A percentile compares a stretch with the other conserved stretches of the same genome.
Evolutionary conservation across 2,329 filamentous ascomycete genomes (phyloP).

Genomic region (Diatrype stigma): DNA sequence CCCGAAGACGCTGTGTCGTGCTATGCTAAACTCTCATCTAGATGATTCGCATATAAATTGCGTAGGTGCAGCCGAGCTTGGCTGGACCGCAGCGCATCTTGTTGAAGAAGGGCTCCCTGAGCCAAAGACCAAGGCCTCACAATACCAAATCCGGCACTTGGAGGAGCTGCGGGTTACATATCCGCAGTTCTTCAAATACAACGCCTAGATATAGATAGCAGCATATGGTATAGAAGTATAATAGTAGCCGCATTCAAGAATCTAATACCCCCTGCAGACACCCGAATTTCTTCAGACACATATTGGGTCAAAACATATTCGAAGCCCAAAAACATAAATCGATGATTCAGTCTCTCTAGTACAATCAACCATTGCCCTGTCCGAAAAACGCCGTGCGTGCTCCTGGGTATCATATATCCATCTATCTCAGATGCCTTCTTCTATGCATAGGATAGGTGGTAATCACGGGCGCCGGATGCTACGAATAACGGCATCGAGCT

Average conservation of each 20-base stretch:
- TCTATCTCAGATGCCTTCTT: background rate
- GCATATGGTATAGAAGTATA: too few relatives aligned
- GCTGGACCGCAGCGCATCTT: conserved; percentile 83
- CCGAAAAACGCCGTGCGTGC: too few relatives aligned
- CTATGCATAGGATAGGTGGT: background rate
- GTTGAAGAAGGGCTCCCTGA: conserved; percentile 69
- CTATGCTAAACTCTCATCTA: conserved; percentile 28
- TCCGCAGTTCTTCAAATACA: conserved; percentile 77
- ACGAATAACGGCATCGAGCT: conserved; percentile 58
- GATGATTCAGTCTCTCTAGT: too few relatives aligned
- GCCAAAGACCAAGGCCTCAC: conserved; percentile 62
- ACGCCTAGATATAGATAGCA: conserved; percentile 1
- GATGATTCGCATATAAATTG: conserved; percentile 89
- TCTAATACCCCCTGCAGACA: too few relatives aligned
- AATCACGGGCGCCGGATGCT: conserved; percentile 55
- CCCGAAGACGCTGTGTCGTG: background rate
- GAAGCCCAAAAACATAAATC: too few relatives aligned
- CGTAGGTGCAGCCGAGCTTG: conserved; percentile 67
- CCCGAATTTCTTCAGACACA: too few relatives aligned
- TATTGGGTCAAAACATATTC: too few relatives aligned
- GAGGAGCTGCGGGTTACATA: conserved; percentile 72
- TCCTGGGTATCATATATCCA: conserved; percentile 7
- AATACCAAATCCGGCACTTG: conserved; percentile 71
- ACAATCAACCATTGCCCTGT: too few relatives aligned
- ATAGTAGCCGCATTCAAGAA: too few relatives aligned